phyloP scores from a whole-genome alignment of 2,329 filamentous ascomycete genomes.

The Neophaeococcomyces aloes region DNA sequence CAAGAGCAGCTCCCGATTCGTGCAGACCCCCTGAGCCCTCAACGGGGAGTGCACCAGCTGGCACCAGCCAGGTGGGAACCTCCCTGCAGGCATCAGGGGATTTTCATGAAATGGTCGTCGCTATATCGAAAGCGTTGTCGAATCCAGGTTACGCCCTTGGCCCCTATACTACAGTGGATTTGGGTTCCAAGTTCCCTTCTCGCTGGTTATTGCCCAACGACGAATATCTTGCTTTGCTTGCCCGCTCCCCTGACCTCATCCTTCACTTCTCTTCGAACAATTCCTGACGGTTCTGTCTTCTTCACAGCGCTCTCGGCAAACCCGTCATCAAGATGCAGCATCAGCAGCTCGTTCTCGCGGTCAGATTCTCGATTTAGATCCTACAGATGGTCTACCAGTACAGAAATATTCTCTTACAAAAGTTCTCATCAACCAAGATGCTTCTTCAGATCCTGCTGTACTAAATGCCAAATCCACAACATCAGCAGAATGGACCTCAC shows the following conservation, averaged over 20 bases:
- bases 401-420: constrained; percentile 75
- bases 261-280: no score
- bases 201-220: no score
- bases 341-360: constrained; percentile 30
- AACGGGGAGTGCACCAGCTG: no score
- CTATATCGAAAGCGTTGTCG: no score
- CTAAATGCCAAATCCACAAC: constrained; percentile 16
- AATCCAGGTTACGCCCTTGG: no score
- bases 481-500: constrained; percentile 17
- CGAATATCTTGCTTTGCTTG: background rate
- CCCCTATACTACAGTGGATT: no score
- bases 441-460: constrained; percentile 25
- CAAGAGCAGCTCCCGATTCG: background rate
- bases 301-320: constrained; percentile 37
- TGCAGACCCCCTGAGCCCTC: background rate
- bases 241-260: background rate
- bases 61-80: background rate
- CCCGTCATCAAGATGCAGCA: constrained; percentile 46
- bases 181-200: no score
- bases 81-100: background rate
- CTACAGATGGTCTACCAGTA: constrained; percentile 67
- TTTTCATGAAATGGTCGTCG: no score
- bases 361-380: constrained; percentile 52
- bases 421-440: constrained; percentile 61
- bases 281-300: constrained; percentile 35